These are phyloP conservation scores for Cryphonectria japonica DNA, from an alignment of 2,329 filamentous ascomycete genomes.

Conservation along the genomic window DNA sequence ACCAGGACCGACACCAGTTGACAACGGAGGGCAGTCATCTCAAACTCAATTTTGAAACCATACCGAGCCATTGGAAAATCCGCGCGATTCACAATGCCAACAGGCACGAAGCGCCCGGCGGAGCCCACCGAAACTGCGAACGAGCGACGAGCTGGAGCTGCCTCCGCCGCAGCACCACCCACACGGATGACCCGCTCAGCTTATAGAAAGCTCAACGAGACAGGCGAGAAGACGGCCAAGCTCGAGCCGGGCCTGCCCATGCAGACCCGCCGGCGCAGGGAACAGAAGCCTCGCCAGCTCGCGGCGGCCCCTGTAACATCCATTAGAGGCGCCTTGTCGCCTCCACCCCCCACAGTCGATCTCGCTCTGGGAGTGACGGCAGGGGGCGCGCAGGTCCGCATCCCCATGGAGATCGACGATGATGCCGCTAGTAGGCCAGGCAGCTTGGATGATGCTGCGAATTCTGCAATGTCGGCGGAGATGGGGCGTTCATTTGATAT, in stretches of 20 bases:
- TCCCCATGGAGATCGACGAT: not conserved
- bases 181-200: conserved; percentile 18
- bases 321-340: not conserved
- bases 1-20: not conserved
- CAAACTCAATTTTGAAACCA: not conserved
- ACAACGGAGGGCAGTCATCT: not conserved
- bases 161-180: not conserved
- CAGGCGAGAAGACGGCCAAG: not conserved
- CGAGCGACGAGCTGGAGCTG: not conserved
- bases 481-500: not conserved
- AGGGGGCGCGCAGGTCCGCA: not conserved
- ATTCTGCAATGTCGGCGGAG: not conserved
- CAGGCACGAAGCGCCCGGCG: conserved; percentile 15
- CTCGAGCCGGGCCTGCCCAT: conserved; percentile 22
- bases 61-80: not conserved
- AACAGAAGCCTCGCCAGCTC: not conserved
- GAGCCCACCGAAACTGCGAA: not conserved
- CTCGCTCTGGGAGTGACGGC: not conserved
- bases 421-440: not conserved
- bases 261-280: not conserved
- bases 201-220: conserved; percentile 14
- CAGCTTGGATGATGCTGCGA: not conserved
- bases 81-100: not conserved
- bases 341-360: not conserved
- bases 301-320: not conserved